A percentile compares a stretch with the other conserved stretches of the same genome.
These are phyloP conservation scores for Francoa sonchifolia DNA, from an alignment of 441 rosid genomes.

Conservation along the genomic window DNA sequence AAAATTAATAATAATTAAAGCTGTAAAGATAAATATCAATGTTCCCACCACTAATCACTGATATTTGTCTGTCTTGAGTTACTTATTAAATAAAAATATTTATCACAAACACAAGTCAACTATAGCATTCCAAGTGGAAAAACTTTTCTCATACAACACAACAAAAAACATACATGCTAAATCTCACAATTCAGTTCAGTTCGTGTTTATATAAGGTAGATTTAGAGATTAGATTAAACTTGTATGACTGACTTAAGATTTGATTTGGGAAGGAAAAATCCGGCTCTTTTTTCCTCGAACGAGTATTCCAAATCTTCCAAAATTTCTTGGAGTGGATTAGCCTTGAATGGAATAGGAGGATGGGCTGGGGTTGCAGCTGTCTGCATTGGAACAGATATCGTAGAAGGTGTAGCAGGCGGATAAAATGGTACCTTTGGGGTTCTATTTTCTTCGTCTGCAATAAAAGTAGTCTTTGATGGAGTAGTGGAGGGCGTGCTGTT, in stretches of 20 bases:
- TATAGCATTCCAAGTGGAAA: too few species aligned
- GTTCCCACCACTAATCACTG: too few species aligned
- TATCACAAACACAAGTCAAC: too few species aligned
- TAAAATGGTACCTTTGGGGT: conserved; percentile 48
- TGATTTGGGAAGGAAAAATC: conserved; percentile 36
- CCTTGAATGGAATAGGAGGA: conserved; percentile 16
- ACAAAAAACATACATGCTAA: background rate
- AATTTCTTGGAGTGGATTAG: conserved; percentile 24
- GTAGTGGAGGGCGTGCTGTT: conserved; percentile 25
- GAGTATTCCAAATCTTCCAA: conserved; percentile 55
- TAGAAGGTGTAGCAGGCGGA: conserved; percentile 54
- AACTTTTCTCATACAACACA: too few species aligned
- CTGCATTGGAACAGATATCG: conserved; percentile 68
- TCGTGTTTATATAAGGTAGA: too few species aligned
- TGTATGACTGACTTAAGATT: conserved; percentile 30
- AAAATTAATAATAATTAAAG: conserved; percentile 18
- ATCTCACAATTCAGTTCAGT: too few species aligned
- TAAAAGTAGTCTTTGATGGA: conserved; percentile 29
- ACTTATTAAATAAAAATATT: too few species aligned
- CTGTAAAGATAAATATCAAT: too few species aligned
- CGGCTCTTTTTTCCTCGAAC: conserved; percentile 77
- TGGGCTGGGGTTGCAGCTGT: conserved; percentile 52
- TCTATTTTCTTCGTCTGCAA: conserved; percentile 42
- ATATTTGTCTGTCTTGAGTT: too few species aligned
- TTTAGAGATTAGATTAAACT: conserved; percentile 24